These are phyloP conservation scores for Yarrowia sp. DNA, from an alignment of 805 yeast genomes.

Conservation along the genomic window DNA sequence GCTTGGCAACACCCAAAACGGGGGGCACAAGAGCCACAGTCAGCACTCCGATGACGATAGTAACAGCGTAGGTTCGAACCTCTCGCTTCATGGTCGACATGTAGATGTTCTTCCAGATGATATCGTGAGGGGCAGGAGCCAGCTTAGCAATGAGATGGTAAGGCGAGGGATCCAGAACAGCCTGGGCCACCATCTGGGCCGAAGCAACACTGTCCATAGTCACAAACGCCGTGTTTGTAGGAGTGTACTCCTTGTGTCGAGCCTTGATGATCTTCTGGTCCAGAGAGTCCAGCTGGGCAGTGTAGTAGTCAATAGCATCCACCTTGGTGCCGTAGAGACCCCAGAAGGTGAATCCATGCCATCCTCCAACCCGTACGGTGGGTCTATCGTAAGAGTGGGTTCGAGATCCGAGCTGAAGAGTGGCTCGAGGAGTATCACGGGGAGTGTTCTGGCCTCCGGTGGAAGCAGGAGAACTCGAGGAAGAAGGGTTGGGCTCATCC, in stretches of 20 bases:
- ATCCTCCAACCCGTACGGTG: constrained; percentile 50
- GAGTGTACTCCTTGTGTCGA: constrained; percentile 65
- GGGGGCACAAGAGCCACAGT: constrained; percentile 78
- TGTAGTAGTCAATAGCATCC: constrained; percentile 78
- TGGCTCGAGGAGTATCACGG: constrained; percentile 7
- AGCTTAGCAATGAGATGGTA: constrained; percentile 74
- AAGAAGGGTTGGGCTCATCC: constrained; percentile 2
- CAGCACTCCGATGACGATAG: constrained; percentile 61
- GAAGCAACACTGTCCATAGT: constrained; percentile 94
- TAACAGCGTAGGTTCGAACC: constrained; percentile 60
- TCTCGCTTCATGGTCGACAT: constrained; percentile 71
- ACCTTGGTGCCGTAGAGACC: constrained; percentile 67
- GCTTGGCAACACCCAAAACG: constrained; percentile 78
- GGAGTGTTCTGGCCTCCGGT: constrained; percentile 6
- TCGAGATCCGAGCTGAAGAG: constrained; percentile 30
- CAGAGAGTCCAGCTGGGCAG: constrained; percentile 61
- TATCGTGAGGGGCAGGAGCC: constrained; percentile 96
- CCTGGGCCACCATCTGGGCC: constrained; percentile 96
- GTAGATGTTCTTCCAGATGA: constrained; percentile 88
- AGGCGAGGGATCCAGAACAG: constrained; percentile 86
- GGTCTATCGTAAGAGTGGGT: constrained; percentile 54
- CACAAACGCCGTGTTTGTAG: constrained; percentile 88
- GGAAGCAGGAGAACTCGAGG: background rate
- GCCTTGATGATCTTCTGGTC: constrained; percentile 70
- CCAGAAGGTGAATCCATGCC: constrained; percentile 36